Evolutionary conservation across 2,329 filamentous ascomycete species (phyloP).

Genomic region (Aspergillus vadensis): DNA sequence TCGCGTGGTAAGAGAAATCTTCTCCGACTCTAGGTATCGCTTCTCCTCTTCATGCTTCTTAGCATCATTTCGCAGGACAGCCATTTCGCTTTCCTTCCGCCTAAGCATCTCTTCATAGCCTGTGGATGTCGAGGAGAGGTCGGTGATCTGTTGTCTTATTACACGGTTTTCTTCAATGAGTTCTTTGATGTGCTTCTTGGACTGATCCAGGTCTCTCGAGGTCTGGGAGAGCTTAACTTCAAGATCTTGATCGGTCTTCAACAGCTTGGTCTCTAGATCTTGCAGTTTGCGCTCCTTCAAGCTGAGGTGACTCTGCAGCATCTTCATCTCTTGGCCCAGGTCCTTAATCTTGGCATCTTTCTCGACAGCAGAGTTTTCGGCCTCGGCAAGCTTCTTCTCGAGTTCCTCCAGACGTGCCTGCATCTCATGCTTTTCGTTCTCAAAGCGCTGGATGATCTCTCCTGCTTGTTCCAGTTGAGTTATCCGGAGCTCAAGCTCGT

Average conservation of each 20-base stretch:
- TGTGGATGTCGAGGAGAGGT: constrained; percentile 87
- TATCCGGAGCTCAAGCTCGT: constrained; percentile 76
- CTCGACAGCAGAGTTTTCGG: constrained; percentile 70
- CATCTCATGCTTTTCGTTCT: constrained; percentile 80
- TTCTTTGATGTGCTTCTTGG: constrained; percentile 73
- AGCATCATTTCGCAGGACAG: constrained; percentile 80
- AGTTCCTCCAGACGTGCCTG: constrained; percentile 67
- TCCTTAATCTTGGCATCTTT: constrained; percentile 74
- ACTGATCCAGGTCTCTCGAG: constrained; percentile 75
- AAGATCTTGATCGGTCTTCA: constrained; percentile 84
- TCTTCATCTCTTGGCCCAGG: constrained; percentile 80
- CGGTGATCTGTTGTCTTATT: constrained; percentile 79
- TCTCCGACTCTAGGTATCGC: constrained; percentile 76
- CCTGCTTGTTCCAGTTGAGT: constrained; percentile 89
- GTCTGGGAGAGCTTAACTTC: constrained; percentile 79
- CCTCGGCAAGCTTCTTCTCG: constrained; percentile 69
- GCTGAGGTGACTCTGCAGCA: constrained; percentile 85
- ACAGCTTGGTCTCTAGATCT: constrained; percentile 80
- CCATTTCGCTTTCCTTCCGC: constrained; percentile 90
- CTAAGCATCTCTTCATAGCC: constrained; percentile 93
- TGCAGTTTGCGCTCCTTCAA: constrained; percentile 87
- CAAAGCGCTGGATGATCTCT: constrained; percentile 78
- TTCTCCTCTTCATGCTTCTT: constrained; percentile 81
- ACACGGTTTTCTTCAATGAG: constrained; percentile 78
- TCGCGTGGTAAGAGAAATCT: constrained; percentile 67